phyloP scores from a whole-genome alignment of 768 basidiomycete species.

The Tephrocybe sp. region DNA sequence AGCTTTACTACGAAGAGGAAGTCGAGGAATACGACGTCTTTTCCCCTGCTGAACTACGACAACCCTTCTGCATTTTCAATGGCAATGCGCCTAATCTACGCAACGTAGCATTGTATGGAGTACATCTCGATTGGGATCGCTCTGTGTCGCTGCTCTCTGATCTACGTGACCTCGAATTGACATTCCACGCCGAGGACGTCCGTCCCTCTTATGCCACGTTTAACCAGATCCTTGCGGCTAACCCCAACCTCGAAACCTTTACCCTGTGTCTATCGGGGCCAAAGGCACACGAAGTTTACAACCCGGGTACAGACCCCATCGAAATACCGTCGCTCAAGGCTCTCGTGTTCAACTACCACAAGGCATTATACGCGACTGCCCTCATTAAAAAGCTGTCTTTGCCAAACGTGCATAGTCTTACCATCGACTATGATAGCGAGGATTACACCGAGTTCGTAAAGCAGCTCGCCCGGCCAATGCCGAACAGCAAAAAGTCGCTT shows the following conservation, averaged over 20 bases:
- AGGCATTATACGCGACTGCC: constrained; percentile 33
- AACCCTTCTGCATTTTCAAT: constrained; percentile 48
- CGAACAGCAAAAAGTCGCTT: constrained; percentile 39
- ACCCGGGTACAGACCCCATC: constrained; percentile 34
- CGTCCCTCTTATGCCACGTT: constrained; percentile 60
- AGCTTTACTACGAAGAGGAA: constrained; percentile 57
- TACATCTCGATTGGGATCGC: constrained; percentile 65
- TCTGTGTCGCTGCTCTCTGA: constrained; percentile 40
- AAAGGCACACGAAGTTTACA: constrained; percentile 31
- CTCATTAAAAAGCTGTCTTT: constrained; percentile 37
- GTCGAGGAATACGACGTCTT: constrained; percentile 40
- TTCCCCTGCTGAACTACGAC: constrained; percentile 36
- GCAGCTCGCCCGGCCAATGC: constrained; percentile 39
- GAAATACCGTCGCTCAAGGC: constrained; percentile 38
- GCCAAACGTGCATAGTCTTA: constrained; percentile 39
- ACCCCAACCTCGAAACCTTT: constrained; percentile 53
- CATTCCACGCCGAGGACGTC: constrained; percentile 60
- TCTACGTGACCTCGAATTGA: constrained; percentile 53
- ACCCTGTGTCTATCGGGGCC: constrained; percentile 60
- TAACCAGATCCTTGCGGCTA: constrained; percentile 44
- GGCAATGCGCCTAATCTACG: constrained; percentile 52
- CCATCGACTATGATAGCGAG: constrained; percentile 53
- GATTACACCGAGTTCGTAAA: constrained; percentile 52
- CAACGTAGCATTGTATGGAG: constrained; percentile 57
- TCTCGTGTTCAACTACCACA: constrained; percentile 39